Conservation (phyloP, 1,139 yeast genomes). For the Blastobotrys petasosporus region DNA sequence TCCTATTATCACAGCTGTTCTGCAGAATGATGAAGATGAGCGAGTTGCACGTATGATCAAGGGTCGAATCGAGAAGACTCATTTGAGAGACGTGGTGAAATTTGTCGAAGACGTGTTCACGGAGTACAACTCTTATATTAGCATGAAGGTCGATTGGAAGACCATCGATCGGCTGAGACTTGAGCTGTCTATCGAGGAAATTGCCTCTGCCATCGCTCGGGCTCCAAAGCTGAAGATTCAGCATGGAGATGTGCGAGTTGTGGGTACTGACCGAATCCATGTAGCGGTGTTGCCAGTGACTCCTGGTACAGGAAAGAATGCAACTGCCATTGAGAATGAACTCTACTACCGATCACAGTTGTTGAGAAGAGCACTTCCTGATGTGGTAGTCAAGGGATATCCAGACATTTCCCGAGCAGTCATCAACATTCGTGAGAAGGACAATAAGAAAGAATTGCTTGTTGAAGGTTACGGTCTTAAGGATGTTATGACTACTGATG, state of each 20-base stretch:
- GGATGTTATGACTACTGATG: constrained; percentile 96
- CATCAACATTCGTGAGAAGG: constrained; percentile 79
- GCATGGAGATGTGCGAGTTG: constrained; percentile 62
- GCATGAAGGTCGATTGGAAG: constrained; percentile 72
- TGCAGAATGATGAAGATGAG: constrained; percentile 91
- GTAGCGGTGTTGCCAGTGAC: constrained; percentile 65
- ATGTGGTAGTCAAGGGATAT: constrained; percentile 87
- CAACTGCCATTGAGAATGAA: constrained; percentile 46
- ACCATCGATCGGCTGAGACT: constrained; percentile 87
- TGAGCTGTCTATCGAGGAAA: constrained; percentile 79
- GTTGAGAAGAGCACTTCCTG: constrained; percentile 76
- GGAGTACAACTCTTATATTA: constrained; percentile 69
- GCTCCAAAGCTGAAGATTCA: constrained; percentile 89
- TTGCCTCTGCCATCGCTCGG: constrained; percentile 70
- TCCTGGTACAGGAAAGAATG: constrained; percentile 38
- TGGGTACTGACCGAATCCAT: constrained; percentile 63
- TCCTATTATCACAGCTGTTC: constrained; percentile 90
- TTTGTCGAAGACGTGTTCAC: constrained; percentile 92
- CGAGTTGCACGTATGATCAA: constrained; percentile 98
- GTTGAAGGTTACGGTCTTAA: constrained; percentile 98
- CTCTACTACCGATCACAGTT: constrained; percentile 86
- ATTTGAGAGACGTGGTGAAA: constrained; percentile 76
- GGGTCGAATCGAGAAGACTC: constrained; percentile 93
- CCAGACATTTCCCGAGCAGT: constrained; percentile 92
- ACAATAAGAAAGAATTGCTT: constrained; percentile 78